phyloP scores from a whole-genome alignment of 23 red algal genomes.

The Gracilaria vermiculophylla region DNA sequence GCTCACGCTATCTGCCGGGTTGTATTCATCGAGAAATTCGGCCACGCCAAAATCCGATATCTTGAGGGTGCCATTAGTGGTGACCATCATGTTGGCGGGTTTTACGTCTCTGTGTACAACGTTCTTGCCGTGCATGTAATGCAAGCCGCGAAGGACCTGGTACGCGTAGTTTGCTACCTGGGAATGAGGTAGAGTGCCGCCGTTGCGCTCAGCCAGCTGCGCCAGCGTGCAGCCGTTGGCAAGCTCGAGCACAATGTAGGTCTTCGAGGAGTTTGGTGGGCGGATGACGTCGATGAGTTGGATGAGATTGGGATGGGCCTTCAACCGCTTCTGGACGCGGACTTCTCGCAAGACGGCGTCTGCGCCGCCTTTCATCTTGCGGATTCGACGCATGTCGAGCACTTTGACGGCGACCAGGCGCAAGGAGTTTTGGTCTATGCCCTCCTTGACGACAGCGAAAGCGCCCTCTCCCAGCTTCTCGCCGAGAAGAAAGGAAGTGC shows the following conservation, averaged over 20 bases:
- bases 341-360: slow-evolving; percentile 91
- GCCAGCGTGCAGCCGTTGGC: slow-evolving; percentile 91
- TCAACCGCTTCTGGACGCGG: slow-evolving; percentile 74
- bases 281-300: slow-evolving; percentile 91
- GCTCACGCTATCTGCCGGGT: slow-evolving; percentile 72
- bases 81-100: slow-evolving; percentile 93
- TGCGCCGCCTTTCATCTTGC: slow-evolving; percentile 74
- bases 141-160: slow-evolving; percentile 83
- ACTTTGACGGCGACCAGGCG: slow-evolving; percentile 96
- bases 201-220: slow-evolving; percentile 62
- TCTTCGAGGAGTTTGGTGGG: slow-evolving; percentile 31
- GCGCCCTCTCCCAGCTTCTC: slow-evolving; percentile 92
- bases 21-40: slow-evolving; percentile 93
- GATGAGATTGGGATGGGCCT: slow-evolving; percentile 92
- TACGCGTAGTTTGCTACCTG: slow-evolving; percentile 80
- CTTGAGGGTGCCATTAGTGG: slow-evolving; percentile 77
- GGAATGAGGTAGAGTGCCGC: slow-evolving; percentile 45
- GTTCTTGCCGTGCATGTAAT: slow-evolving; percentile 86
- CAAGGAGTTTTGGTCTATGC: slow-evolving; percentile 81
- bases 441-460: slow-evolving; percentile 90
- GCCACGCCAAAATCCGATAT: slow-evolving; percentile 99
- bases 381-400: slow-evolving; percentile 78
- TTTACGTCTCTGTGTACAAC: slow-evolving; percentile 99
- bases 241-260: slow-evolving; percentile 95
- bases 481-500: slow-evolving; percentile 79